Evolutionary conservation across 2,329 filamentous ascomycete species (phyloP).

Genomic region (Venturia asperata): DNA sequence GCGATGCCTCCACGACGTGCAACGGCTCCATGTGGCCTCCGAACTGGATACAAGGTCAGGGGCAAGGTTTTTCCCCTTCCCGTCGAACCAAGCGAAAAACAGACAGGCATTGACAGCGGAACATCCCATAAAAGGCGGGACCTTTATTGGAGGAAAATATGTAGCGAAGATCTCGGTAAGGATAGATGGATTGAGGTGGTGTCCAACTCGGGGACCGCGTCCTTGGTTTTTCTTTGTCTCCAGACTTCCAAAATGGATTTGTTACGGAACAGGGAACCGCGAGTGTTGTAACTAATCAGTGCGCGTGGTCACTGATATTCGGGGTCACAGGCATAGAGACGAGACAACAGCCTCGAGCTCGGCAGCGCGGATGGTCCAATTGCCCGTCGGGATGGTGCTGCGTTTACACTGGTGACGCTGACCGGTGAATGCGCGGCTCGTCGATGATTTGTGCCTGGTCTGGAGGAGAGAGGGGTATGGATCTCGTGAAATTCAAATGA

Average conservation of each 20-base stretch:
- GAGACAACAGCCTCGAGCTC: background rate
- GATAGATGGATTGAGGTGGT: background rate
- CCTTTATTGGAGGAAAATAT: conserved; percentile 1
- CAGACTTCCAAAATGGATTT: background rate
- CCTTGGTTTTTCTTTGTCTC: background rate
- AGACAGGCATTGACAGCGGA: background rate
- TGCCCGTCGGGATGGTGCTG: background rate
- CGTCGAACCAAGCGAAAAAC: background rate
- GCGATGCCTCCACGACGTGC: background rate
- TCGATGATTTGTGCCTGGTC: background rate
- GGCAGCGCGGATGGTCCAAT: background rate
- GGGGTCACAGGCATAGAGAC: too few relatives aligned
- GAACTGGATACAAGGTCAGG: conserved; percentile 4
- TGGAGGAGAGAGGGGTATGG: background rate
- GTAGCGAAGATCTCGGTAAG: background rate
- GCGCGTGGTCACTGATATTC: background rate
- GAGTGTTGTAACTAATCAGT: background rate
- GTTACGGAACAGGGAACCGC: conserved; percentile 1
- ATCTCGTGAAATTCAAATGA: background rate
- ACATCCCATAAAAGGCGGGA: background rate
- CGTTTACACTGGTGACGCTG: background rate
- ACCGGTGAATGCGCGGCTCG: background rate
- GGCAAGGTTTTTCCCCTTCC: background rate
- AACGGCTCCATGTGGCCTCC: background rate
- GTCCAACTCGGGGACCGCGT: background rate